Evolutionary conservation across 441 rosid species (phyloP).

Genomic region (Hura crepitans): DNA sequence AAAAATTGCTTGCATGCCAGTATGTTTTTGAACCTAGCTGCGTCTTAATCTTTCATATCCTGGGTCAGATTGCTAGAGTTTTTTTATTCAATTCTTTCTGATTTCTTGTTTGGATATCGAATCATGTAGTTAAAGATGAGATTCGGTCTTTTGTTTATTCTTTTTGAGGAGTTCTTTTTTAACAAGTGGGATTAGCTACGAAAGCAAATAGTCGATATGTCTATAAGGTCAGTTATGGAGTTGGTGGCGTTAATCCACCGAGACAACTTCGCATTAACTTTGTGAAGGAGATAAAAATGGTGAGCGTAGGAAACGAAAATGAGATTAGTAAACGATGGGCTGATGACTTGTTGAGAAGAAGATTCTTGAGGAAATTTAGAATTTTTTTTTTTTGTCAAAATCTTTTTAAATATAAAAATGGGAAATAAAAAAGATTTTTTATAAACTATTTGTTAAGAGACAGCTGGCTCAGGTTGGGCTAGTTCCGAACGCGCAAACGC

Average conservation of each 20-base stretch:
- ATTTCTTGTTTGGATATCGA: neutral
- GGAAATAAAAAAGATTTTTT: constrained; percentile 4
- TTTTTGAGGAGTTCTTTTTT: neutral
- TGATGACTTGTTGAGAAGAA: too few relatives aligned
- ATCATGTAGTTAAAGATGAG: neutral
- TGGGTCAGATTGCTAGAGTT: neutral
- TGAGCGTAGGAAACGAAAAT: too few relatives aligned
- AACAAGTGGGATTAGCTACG: too few relatives aligned
- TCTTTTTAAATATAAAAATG: neutral
- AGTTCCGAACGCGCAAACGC: constrained; percentile 32
- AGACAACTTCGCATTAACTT: too few relatives aligned
- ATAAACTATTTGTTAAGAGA: constrained; percentile 5
- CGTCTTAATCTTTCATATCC: neutral
- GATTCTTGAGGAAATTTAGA: neutral
- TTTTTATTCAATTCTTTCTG: neutral
- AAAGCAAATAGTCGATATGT: too few relatives aligned
- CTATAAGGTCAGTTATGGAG: too few relatives aligned
- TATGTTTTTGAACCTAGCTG: constrained; percentile 20
- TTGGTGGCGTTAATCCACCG: too few relatives aligned
- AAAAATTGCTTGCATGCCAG: constrained; percentile 32
- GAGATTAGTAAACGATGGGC: neutral
- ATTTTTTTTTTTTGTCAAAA: neutral
- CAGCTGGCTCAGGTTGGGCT: constrained; percentile 31
- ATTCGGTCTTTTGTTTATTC: neutral
- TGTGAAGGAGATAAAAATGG: neutral